Conservation (phyloP, 176 grass and related monocot genomes). For the Carex kokanica region DNA sequence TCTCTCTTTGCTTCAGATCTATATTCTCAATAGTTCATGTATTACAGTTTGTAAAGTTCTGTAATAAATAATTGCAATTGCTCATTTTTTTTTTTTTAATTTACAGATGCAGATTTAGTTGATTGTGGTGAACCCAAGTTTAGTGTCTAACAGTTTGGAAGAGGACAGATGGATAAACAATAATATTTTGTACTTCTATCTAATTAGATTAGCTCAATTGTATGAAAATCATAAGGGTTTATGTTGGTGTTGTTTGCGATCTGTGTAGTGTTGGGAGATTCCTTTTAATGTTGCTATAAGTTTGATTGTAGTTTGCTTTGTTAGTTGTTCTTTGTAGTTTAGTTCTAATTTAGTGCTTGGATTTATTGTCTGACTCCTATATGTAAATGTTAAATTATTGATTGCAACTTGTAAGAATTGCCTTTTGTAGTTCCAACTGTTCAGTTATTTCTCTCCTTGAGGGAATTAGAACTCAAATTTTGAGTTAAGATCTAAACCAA, state of each 20-base stretch:
- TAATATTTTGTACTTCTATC: slow-evolving; percentile 29
- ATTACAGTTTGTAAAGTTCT: background rate
- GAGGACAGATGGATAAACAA: slow-evolving; percentile 20
- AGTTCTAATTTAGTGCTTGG: slow-evolving; percentile 17
- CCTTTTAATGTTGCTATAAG: background rate
- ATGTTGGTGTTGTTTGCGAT: background rate
- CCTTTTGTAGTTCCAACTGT: background rate
- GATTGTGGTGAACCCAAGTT: background rate
- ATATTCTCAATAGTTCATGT: slow-evolving; percentile 4
- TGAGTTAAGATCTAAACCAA: no score
- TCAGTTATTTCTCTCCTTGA: no score
- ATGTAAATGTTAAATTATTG: slow-evolving; percentile 10
- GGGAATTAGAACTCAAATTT: no score
- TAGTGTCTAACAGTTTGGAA: slow-evolving; percentile 15
- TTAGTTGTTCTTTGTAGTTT: slow-evolving; percentile 14
- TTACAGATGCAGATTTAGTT: slow-evolving; percentile 21
- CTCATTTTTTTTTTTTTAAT: background rate
- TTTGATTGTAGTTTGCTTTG: slow-evolving; percentile 21
- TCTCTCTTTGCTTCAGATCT: background rate
- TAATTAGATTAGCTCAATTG: slow-evolving; percentile 33
- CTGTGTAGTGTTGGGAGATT: background rate
- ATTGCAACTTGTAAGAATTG: slow-evolving; percentile 8
- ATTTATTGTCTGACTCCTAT: slow-evolving; percentile 8
- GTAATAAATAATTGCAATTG: background rate
- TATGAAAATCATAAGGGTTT: slow-evolving; percentile 24